Evolutionary conservation across 2,329 filamentous ascomycete genomes (phyloP), one percentile per base, ranked within the genome.

Genomic region (Cytospora paraplurivora): DNA sequence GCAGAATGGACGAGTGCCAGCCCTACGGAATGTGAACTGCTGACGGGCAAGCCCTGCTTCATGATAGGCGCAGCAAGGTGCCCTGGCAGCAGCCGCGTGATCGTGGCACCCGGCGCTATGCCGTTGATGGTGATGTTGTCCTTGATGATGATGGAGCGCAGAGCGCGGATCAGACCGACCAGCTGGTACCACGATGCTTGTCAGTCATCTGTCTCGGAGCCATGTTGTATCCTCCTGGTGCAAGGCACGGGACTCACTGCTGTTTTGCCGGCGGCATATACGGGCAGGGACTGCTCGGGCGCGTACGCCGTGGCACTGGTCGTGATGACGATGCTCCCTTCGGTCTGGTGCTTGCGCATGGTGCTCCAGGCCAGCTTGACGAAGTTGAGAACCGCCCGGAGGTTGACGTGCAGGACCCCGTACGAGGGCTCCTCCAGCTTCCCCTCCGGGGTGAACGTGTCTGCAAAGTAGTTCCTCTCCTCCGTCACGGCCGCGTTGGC

Each of bases 271-370:
- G 67, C 71, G 21, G 66, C 66, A 60, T 75, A 78, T 1, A 78
- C 69, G 0, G 76, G 76, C 7, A 77, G 60, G 7, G 59, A 68
- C 13, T 74, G 72, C 65, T 78, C 77, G 10, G 77, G 73, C 1
- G 69, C 63, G 62, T 77, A 78, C 0, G 72, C 75, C 6, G 75
- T 75, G 0, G 74, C 71, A 62, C 76, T 77, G 4, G 71, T 63
- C 1, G 75, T 77, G 38, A 79, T 71, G n/a, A 78, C 76, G 34
- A 78, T 73, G 62, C 73, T 74, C 1, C 76, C 74, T 0, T 65
- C 62, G n/a, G 52, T 65, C 7, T 58, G 38, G 7, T 70, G 55
- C 56, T 59, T 63, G 10, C 67, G 64, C 69, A 76, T 73, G n/a
- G 37, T 50, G 32, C 68, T 68, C 54, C 70, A 59, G 0, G 72